A percentile compares a stretch with the other conserved stretches of the same genome.
Conservation (phyloP, 805 yeast genomes). For the Candida tibetensis region DNA sequence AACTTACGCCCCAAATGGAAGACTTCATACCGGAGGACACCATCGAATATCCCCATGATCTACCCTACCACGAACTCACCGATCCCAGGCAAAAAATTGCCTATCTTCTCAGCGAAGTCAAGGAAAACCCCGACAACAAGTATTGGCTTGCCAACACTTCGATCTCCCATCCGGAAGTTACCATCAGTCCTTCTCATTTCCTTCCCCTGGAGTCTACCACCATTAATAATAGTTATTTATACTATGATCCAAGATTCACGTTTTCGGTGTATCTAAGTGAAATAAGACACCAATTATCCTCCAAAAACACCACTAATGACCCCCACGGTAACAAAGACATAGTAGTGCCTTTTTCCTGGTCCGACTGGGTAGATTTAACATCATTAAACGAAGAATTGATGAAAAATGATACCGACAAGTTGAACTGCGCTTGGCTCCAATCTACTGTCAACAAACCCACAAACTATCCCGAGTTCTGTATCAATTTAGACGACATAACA, state of each 20-base stretch:
- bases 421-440: conserved; percentile 20
- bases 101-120: conserved; percentile 3
- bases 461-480: conserved; percentile 14
- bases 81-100: conserved; percentile 13
- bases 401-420: conserved; percentile 2
- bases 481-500: conserved; percentile 8
- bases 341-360: conserved; percentile 24
- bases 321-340: conserved; percentile 6
- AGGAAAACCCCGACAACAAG: conserved; percentile 9
- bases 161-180: conserved; percentile 6
- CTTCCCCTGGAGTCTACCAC: neutral
- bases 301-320: conserved; percentile 10
- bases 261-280: conserved; percentile 16
- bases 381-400: conserved; percentile 9
- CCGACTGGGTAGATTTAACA: conserved; percentile 25
- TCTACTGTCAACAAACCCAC: conserved; percentile 15
- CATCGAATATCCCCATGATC: conserved; percentile 13
- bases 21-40: conserved; percentile 21
- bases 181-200: conserved; percentile 2
- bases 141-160: conserved; percentile 16
- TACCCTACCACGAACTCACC: conserved; percentile 14
- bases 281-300: conserved; percentile 1
- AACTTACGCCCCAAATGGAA: conserved; percentile 8
- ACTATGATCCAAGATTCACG: conserved; percentile 21
- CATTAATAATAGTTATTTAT: conserved; percentile 1